Evolutionary conservation across 2,329 filamentous ascomycete species (phyloP).

Genomic region (Ophiostoma piceae): DNA sequence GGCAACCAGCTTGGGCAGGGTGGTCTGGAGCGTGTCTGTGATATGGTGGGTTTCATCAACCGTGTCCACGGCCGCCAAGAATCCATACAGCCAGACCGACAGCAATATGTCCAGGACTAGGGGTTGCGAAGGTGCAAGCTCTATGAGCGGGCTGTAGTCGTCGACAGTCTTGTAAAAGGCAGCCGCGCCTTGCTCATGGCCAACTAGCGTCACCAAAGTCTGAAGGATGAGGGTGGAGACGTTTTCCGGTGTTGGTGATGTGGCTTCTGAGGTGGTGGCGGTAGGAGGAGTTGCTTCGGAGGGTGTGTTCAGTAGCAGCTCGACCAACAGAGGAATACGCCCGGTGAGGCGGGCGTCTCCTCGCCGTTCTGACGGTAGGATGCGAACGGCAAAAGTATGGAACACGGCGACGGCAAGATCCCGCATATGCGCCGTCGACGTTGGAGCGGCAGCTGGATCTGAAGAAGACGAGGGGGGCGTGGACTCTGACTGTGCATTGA

Average conservation of each 20-base stretch:
- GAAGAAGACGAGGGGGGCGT: background rate
- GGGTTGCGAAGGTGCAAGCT: constrained; percentile 51
- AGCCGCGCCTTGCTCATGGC: constrained; percentile 46
- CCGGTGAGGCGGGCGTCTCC: constrained; percentile 45
- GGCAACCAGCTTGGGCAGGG: constrained; percentile 45
- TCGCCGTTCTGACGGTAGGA: constrained; percentile 48
- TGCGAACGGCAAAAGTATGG: constrained; percentile 51
- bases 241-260: constrained; percentile 33
- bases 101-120: constrained; percentile 52
- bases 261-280: background rate
- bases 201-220: constrained; percentile 52
- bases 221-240: constrained; percentile 52
- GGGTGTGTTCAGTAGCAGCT: constrained; percentile 46
- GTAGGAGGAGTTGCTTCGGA: background rate
- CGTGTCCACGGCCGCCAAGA: background rate
- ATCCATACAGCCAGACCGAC: constrained; percentile 50
- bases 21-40: constrained; percentile 42
- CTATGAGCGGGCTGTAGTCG: constrained; percentile 51
- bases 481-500: constrained; percentile 24
- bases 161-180: constrained; percentile 40
- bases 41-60: constrained; percentile 27
- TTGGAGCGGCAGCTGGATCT: constrained; percentile 30
- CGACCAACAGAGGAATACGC: constrained; percentile 50
- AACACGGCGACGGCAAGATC: constrained; percentile 58
- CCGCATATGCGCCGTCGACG: constrained; percentile 55